Conservation (phyloP, 352 stramenopile species). For the Globisporangium megalacanthum region DNA sequence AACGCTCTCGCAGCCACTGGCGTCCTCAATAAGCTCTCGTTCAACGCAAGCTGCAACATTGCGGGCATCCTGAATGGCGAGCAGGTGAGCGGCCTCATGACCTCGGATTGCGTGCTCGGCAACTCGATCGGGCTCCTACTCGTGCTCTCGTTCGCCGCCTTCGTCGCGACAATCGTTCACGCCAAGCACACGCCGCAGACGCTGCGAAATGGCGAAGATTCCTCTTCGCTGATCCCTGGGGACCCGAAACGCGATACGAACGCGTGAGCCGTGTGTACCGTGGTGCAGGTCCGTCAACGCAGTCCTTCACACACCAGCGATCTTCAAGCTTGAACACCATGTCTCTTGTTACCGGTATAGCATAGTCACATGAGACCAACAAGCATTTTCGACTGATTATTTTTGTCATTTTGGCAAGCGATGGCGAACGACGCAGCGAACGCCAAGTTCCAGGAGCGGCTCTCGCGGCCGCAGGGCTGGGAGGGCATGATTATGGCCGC, state of each 20-base stretch:
- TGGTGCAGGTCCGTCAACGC: not conserved
- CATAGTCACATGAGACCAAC: no score
- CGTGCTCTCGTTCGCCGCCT: constrained; percentile 29
- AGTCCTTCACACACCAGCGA: no score
- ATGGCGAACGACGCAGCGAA: constrained; percentile 7
- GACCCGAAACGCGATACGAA: not conserved
- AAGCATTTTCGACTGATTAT: no score
- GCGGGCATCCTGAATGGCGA: constrained; percentile 53
- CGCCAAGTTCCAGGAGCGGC: constrained; percentile 32
- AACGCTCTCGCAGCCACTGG: constrained; percentile 27
- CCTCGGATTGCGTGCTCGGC: constrained; percentile 62
- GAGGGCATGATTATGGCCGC: constrained; percentile 54
- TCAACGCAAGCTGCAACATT: constrained; percentile 84
- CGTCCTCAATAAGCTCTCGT: constrained; percentile 80
- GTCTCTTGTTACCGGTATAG: no score
- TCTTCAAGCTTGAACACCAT: no score
- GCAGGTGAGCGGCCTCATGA: constrained; percentile 67
- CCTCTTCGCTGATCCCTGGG: constrained; percentile 30
- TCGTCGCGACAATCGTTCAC: constrained; percentile 50
- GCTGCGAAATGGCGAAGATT: constrained; percentile 23
- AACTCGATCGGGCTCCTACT: constrained; percentile 71
- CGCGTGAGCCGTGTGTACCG: not conserved
- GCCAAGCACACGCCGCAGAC: constrained; percentile 29
- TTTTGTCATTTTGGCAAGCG: not conserved
- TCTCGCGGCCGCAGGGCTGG: constrained; percentile 58